These are phyloP conservation scores for Arctium lappa DNA, from an alignment of 129 eudicot genomes.

Conservation along the genomic window DNA sequence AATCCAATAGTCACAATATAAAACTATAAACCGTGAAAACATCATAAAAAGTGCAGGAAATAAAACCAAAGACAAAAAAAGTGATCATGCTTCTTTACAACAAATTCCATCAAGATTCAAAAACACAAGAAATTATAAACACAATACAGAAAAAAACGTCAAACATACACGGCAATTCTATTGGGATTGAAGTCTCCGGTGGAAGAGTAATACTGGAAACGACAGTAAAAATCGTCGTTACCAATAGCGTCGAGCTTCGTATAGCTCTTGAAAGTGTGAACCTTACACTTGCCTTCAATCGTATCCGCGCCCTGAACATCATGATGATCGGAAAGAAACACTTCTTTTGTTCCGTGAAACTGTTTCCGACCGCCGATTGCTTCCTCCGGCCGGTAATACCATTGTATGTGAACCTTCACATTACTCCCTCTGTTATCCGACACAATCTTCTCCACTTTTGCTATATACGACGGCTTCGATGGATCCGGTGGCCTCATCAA, in stretches of 20 bases:
- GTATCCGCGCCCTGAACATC: slow-evolving; percentile 65
- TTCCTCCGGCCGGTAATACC: slow-evolving; percentile 94
- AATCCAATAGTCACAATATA: neutral
- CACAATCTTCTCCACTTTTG: slow-evolving; percentile 53
- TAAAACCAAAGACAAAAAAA: too few species aligned
- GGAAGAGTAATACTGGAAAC: slow-evolving; percentile 61
- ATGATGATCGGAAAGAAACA: slow-evolving; percentile 68
- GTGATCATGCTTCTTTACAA: too few species aligned
- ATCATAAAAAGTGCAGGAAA: neutral
- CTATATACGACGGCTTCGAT: slow-evolving; percentile 60
- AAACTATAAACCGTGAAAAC: too few species aligned
- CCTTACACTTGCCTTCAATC: slow-evolving; percentile 72
- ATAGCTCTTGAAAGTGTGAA: slow-evolving; percentile 66
- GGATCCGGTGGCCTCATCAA: slow-evolving; percentile 65
- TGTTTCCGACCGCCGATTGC: slow-evolving; percentile 56
- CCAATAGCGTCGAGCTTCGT: slow-evolving; percentile 62
- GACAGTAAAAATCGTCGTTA: slow-evolving; percentile 68
- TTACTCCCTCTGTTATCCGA: slow-evolving; percentile 43
- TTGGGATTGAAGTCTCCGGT: slow-evolving; percentile 66
- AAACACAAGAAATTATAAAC: neutral
- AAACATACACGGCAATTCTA: slow-evolving; percentile 66
- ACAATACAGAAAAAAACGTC: neutral
- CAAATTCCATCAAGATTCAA: neutral
- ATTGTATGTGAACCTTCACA: slow-evolving; percentile 61
- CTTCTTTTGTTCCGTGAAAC: slow-evolving; percentile 74